Evolutionary conservation across 2,329 filamentous ascomycete genomes (phyloP).

Genomic region (Diplocarpon mali): DNA sequence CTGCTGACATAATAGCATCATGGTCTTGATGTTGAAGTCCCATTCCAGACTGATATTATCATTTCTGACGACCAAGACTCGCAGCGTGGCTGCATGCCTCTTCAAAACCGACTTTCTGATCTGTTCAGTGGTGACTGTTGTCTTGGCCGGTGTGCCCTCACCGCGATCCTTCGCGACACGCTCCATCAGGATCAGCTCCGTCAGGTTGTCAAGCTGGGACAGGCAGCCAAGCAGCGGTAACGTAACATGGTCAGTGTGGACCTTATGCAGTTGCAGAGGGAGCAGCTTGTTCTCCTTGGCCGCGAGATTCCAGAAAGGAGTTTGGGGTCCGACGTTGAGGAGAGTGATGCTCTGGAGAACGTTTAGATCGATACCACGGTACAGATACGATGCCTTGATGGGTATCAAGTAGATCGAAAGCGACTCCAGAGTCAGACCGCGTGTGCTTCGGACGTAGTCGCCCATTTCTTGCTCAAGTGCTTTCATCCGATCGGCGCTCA

Average conservation of each 20-base stretch:
- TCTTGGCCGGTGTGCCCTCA: conserved; percentile 41
- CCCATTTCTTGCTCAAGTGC: conserved; percentile 18
- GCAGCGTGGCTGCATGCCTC: conserved; percentile 44
- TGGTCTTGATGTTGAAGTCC: conserved; percentile 46
- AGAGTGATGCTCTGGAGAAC: conserved; percentile 46
- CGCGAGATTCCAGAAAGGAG: conserved; percentile 46
- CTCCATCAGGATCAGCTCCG: conserved; percentile 51
- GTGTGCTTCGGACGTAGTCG: conserved; percentile 45
- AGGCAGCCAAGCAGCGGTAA: conserved; percentile 42
- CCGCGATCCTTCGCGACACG: conserved; percentile 39
- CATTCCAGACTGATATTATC: conserved; percentile 37
- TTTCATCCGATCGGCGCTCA: too few relatives aligned
- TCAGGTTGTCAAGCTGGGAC: conserved; percentile 39
- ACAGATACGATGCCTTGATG: conserved; percentile 45
- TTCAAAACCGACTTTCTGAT: conserved; percentile 46
- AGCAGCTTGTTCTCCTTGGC: conserved; percentile 40
- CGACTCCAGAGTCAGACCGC: conserved; percentile 44
- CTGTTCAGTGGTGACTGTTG: conserved; percentile 41
- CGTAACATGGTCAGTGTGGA: conserved; percentile 54
- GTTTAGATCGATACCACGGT: conserved; percentile 44
- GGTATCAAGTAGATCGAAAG: conserved; percentile 49
- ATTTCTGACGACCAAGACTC: conserved; percentile 50
- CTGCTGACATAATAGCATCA: conserved; percentile 40
- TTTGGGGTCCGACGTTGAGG: conserved; percentile 52
- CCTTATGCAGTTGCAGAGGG: conserved; percentile 42